Percentiles rank a stretch among this genome's conserved stretches.
Evolutionary conservation across 805 yeast species (phyloP).

Genomic region (Schwanniomyces polymorphus): DNA sequence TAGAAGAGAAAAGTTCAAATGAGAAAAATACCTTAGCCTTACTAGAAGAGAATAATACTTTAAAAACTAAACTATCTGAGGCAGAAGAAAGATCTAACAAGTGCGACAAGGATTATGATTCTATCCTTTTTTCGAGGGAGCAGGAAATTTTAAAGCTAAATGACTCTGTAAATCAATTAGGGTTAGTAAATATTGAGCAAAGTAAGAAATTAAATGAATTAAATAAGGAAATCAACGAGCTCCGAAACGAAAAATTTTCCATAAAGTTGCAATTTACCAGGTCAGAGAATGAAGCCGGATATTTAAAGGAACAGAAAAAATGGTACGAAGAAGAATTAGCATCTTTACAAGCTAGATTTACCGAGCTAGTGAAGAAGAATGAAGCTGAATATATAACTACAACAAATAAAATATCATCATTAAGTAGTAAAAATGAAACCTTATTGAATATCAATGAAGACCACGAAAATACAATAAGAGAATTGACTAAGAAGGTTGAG

Average conservation of each 20-base stretch:
- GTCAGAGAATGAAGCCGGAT: constrained; percentile 30
- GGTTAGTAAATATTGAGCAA: constrained; percentile 35
- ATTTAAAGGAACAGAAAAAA: constrained; percentile 31
- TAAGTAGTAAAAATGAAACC: constrained; percentile 23
- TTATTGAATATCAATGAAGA: constrained; percentile 33
- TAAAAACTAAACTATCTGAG: constrained; percentile 15
- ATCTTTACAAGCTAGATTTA: constrained; percentile 32
- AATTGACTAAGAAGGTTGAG: constrained; percentile 44
- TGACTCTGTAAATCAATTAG: constrained; percentile 26
- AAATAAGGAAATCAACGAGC: constrained; percentile 35
- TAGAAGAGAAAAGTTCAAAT: constrained; percentile 8
- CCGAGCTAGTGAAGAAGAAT: constrained; percentile 38
- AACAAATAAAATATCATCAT: constrained; percentile 26
- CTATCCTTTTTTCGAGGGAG: constrained; percentile 14
- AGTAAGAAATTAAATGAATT: constrained; percentile 34
- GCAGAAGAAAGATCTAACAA: constrained; percentile 13
- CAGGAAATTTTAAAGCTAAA: constrained; percentile 26
- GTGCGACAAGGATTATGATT: constrained; percentile 9
- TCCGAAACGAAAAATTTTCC: constrained; percentile 35
- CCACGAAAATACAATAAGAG: constrained; percentile 45
- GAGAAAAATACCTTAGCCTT: constrained; percentile 12
- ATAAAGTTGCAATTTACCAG: constrained; percentile 36
- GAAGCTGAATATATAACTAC: constrained; percentile 34
- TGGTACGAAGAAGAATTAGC: constrained; percentile 43
- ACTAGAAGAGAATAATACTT: constrained; percentile 10